phyloP scores from a whole-genome alignment of 2,329 filamentous ascomycete species.

The Fusarium pseudograminearum region DNA sequence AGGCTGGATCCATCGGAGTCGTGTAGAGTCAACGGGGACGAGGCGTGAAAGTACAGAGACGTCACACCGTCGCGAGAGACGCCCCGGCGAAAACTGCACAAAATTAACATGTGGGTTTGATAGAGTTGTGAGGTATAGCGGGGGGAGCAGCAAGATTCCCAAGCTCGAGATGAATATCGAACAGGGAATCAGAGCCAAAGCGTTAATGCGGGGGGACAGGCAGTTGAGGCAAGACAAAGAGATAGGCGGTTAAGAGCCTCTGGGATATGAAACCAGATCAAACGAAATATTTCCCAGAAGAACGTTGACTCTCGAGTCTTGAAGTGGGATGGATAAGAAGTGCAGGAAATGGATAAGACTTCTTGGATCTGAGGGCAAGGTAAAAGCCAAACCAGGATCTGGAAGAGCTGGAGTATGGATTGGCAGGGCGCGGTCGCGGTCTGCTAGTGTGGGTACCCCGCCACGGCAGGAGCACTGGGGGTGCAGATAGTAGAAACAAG shows the following conservation, averaged over 20 bases:
- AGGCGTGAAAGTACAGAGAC: conserved; percentile 61
- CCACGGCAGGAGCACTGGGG: conserved; percentile 40
- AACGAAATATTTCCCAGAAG: conserved; percentile 27
- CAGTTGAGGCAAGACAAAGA: conserved; percentile 21
- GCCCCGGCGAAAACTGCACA: conserved; percentile 64
- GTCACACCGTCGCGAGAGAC: conserved; percentile 65
- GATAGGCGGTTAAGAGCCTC: conserved; percentile 22
- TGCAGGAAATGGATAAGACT: conserved; percentile 40
- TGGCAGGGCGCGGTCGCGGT: conserved; percentile 48
- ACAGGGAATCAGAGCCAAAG: conserved; percentile 31
- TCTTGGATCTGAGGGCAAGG: conserved; percentile 37
- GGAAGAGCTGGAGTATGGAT: conserved; percentile 49
- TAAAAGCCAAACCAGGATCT: conserved; percentile 30
- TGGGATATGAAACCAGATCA: conserved; percentile 18
- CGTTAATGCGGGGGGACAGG: conserved; percentile 4
- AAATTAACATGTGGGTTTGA: conserved; percentile 68
- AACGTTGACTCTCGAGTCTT: conserved; percentile 35
- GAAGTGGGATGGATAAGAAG: conserved; percentile 43
- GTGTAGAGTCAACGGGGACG: conserved; percentile 52
- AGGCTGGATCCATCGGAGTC: conserved; percentile 67
- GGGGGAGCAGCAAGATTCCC: conserved; percentile 35
- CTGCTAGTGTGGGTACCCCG: conserved; percentile 56
- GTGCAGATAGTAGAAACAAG: conserved; percentile 39
- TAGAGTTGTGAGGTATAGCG: conserved; percentile 41
- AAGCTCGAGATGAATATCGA: conserved; percentile 24